Conservation (phyloP, 176 grass and related monocot genomes). For the Ensete ventricosum region DNA sequence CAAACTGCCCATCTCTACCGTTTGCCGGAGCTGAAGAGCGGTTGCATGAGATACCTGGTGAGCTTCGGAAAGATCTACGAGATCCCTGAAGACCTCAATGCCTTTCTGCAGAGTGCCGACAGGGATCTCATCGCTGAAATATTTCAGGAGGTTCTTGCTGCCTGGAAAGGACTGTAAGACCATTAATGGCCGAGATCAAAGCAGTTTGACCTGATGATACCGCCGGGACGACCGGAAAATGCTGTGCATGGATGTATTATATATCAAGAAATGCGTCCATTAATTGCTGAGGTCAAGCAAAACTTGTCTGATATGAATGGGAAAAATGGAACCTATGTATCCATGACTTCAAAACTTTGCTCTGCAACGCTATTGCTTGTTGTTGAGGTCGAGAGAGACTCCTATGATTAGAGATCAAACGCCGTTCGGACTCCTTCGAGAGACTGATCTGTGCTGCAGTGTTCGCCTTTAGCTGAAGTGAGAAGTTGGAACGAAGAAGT, state of each 20-base stretch:
- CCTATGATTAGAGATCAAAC: too few species aligned
- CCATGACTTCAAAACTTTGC: too few species aligned
- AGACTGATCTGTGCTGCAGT: too few species aligned
- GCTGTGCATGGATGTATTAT: not conserved
- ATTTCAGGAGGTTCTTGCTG: slow-evolving; percentile 67
- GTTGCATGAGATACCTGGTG: slow-evolving; percentile 75
- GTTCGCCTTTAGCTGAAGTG: too few species aligned
- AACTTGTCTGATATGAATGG: too few species aligned
- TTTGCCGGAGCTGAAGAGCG: slow-evolving; percentile 54
- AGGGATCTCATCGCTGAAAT: slow-evolving; percentile 78
- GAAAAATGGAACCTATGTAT: too few species aligned
- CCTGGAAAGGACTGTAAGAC: slow-evolving; percentile 60
- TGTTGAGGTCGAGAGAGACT: too few species aligned
- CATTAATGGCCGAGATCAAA: not conserved
- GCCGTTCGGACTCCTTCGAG: too few species aligned
- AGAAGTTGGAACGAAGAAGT: too few species aligned
- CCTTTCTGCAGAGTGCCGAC: slow-evolving; percentile 68
- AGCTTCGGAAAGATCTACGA: slow-evolving; percentile 95
- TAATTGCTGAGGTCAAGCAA: too few species aligned
- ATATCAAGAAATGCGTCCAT: not conserved
- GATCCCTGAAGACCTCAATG: slow-evolving; percentile 53
- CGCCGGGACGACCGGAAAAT: not conserved
- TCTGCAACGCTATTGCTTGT: too few species aligned
- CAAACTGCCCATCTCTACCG: slow-evolving; percentile 52
- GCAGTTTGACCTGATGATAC: not conserved